Evolutionary conservation across 1,284 basidiomycete species (phyloP), one percentile per base, ranked within the genome.

Genomic region (Leccinum solheimii): DNA sequence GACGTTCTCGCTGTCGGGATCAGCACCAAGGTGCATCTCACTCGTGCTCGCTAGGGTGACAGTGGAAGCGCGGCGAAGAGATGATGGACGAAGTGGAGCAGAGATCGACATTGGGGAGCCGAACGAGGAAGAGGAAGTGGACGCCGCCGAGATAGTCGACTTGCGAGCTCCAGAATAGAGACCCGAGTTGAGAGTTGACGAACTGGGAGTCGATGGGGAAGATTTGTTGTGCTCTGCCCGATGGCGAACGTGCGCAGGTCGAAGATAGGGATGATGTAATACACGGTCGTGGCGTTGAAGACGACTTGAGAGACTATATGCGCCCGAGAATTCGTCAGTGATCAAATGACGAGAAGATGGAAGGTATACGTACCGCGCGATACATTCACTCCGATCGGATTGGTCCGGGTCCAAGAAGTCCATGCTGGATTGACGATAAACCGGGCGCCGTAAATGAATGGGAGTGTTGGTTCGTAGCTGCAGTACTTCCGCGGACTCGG

Each of bases 401-500:
- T 77, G 77, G 45, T 73, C 72, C 21, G 74, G 66, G 65, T 83
- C 83, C 74, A 92, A 83, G 68, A 91, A 92, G 70, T 93, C 91
- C 91, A 92, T 92, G 73, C 89, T 91, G 40, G 88, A 91, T 77
- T 91, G 90, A 63, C 88, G 81, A 73, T 90, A 90, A 34, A 91
- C 77, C 11, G 87, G 86, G 19, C 86, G 82, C 38, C 72, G 72
- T 21, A 55, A 40, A 36, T 68, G 71, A 52, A 54, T 59, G 21
- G 72, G 76, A 34, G 77, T 77, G 68, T 81, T 81, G 43, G 79
- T 81, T 6, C 78, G 79, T 56, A 73, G 69, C 64, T 79, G 78
- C 14, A 77, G 72, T 38, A 79, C 76, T 56, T 78, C 78, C 48
- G 71, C 67, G 48, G 62, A 63, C 52, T 75, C 71, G 32, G 74